Conservation (phyloP, 208 protist genomes). For the Wallacemonas sp. region DNA sequence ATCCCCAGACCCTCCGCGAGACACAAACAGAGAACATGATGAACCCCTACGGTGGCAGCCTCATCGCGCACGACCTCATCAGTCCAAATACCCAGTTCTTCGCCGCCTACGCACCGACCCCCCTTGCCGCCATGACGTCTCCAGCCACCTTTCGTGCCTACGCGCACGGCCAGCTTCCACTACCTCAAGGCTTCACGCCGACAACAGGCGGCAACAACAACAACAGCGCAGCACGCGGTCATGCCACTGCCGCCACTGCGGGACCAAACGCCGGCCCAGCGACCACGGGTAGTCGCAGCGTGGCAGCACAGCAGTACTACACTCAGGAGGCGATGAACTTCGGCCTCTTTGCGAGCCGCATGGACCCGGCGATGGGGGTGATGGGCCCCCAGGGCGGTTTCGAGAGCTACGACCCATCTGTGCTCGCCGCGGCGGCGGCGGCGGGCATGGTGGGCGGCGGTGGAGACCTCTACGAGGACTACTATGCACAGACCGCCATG, state of each 20-base stretch:
- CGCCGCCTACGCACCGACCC: constrained; percentile 80
- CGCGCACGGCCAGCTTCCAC: constrained; percentile 62
- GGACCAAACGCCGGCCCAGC: no score
- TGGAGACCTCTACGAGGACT: constrained; percentile 9
- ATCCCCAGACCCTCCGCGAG: constrained; percentile 72
- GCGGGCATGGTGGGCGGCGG: constrained; percentile 6
- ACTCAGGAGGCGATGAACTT: constrained; percentile 85
- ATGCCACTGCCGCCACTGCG: constrained; percentile 15
- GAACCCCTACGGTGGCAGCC: constrained; percentile 63
- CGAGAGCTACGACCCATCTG: constrained; percentile 9
- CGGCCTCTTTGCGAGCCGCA: constrained; percentile 30
- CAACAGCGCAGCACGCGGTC: constrained; percentile 19
- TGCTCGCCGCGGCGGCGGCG: not conserved
- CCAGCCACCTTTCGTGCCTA: constrained; percentile 79
- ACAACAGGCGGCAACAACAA: not conserved
- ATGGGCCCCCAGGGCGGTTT: constrained; percentile 20
- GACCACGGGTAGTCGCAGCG: constrained; percentile 28
- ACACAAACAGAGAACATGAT: constrained; percentile 66
- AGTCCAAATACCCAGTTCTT: constrained; percentile 88
- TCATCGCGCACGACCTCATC: constrained; percentile 59
- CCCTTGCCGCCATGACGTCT: constrained; percentile 67
- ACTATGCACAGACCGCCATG: constrained; percentile 23
- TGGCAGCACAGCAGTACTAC: constrained; percentile 86
- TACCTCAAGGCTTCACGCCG: constrained; percentile 17
- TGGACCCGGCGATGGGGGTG: constrained; percentile 23